phyloP scores from a whole-genome alignment of 306 rosid genomes.

The Myrica gale region DNA sequence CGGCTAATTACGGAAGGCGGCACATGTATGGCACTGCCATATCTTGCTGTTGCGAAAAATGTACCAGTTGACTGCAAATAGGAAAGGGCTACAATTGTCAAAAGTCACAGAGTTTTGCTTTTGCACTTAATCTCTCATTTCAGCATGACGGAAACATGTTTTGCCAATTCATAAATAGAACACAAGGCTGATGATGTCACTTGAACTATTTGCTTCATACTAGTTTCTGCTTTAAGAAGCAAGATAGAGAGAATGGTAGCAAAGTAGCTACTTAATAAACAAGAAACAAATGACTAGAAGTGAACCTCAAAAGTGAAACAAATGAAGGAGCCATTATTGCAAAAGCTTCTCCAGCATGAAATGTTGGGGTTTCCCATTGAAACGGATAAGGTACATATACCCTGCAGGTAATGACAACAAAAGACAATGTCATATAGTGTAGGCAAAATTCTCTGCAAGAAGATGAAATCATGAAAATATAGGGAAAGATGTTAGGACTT shows the following conservation, averaged over 20 bases:
- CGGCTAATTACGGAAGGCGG: conserved; percentile 79
- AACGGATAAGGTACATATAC: conserved; percentile 71
- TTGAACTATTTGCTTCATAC: not conserved
- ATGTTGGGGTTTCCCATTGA: conserved; percentile 88
- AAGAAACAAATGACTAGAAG: not conserved
- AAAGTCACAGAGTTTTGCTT: not conserved
- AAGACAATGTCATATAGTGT: not conserved
- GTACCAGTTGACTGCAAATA: conserved; percentile 73
- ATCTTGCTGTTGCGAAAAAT: conserved; percentile 70
- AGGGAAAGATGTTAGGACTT: not conserved
- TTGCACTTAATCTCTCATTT: not conserved
- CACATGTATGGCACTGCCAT: conserved; percentile 81
- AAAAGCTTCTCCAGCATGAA: conserved; percentile 68
- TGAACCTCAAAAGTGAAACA: conserved; percentile 75
- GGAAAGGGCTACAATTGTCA: not conserved
- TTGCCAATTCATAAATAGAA: conserved; percentile 5
- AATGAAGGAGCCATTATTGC: conserved; percentile 83
- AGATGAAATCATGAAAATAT: not conserved
- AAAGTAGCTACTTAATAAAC: not conserved
- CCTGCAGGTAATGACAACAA: conserved; percentile 43
- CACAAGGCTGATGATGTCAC: not conserved
- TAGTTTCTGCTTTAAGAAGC: not conserved
- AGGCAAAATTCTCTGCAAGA: not conserved
- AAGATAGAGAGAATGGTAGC: not conserved
- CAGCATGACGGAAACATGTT: not conserved